Base-by-base conservation (phyloP, 441 rosid species). In the Jatropha podagrica region DNA sequence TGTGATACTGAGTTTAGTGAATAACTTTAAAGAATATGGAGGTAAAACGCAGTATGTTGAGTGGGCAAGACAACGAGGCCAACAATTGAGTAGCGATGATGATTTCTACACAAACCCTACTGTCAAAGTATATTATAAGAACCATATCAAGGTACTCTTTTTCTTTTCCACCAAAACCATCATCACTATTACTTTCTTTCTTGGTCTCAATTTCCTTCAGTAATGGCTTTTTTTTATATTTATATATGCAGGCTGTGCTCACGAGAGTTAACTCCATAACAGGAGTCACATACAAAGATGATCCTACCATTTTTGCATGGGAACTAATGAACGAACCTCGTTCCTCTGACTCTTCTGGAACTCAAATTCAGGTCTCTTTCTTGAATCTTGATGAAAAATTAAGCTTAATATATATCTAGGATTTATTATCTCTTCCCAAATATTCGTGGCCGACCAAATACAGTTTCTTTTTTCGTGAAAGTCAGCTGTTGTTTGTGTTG, bases 291-390 rank as follows among this genome's bases (percentile, higher is more conserved):
- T 91, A 89, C 84, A 86, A 88, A 77, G 91, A 91, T 64, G 95
- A 91, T 38, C 87, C 93, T 14, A 82, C 93, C 10, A 85, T 91
- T 61, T 87, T 91, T 87, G 88, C 93, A 10, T 91, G 95, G 95
- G 95, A 91, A 83, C 86, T 91, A 27, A 91, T 91, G 83, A 91
- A 91, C 65, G 93, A 91, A 69, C 93, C 93, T 61, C 86, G 90
- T 69, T 89, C 90, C 49, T 41, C 65, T 14, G 81, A 89, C 73
- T 27, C 84, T 52, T 82, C 89, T 68, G 97, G 91, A 56, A 78
- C 78, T 2, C 55, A 51, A 32, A 17, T 82, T 61, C 84, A 82
- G 80, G 81, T 78, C 0, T 55, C 12, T 12, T 0, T 11, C 7
- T 77, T 8, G 46, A 32, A 32, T 32, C 32, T 32, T 32, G 32